phyloP scores from a whole-genome alignment of 1,284 basidiomycete species.

The Pseudozyma sp. region DNA sequence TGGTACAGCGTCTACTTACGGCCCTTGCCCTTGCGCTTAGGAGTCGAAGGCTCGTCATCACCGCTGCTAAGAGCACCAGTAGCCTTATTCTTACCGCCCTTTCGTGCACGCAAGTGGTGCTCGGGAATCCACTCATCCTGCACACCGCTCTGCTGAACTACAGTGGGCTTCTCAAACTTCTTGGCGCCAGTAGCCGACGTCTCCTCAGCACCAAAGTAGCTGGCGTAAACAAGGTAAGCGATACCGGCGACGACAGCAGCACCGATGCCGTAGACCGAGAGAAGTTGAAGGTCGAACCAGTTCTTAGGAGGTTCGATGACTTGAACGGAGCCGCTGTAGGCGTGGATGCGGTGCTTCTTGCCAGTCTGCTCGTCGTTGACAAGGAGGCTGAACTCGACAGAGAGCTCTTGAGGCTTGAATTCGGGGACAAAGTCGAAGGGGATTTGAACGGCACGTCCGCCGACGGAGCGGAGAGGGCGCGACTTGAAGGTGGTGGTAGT shows the following conservation, averaged over 20 bases:
- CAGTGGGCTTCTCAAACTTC: conserved; percentile 49
- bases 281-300: conserved; percentile 63
- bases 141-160: conserved; percentile 25
- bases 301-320: conserved; percentile 66
- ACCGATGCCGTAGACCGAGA: conserved; percentile 59
- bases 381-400: conserved; percentile 60
- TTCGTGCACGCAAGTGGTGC: conserved; percentile 41
- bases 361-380: conserved; percentile 63
- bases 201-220: conserved; percentile 42
- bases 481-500: conserved; percentile 62
- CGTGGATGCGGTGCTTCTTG: conserved; percentile 61
- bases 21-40: conserved; percentile 45
- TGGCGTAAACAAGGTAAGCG: conserved; percentile 46
- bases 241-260: conserved; percentile 38
- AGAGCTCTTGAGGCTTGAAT: conserved; percentile 65
- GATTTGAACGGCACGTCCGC: conserved; percentile 59
- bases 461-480: conserved; percentile 51
- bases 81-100: conserved; percentile 31
- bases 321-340: conserved; percentile 62
- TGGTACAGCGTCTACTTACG: conserved; percentile 23
- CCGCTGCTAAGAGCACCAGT: conserved; percentile 51
- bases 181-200: conserved; percentile 29
- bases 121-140: conserved; percentile 53
- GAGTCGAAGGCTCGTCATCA: conserved; percentile 48
- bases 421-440: conserved; percentile 67